Evolutionary conservation across 2,329 filamentous ascomycete species (phyloP).

Genomic region (Cryphonectria parasitica): DNA sequence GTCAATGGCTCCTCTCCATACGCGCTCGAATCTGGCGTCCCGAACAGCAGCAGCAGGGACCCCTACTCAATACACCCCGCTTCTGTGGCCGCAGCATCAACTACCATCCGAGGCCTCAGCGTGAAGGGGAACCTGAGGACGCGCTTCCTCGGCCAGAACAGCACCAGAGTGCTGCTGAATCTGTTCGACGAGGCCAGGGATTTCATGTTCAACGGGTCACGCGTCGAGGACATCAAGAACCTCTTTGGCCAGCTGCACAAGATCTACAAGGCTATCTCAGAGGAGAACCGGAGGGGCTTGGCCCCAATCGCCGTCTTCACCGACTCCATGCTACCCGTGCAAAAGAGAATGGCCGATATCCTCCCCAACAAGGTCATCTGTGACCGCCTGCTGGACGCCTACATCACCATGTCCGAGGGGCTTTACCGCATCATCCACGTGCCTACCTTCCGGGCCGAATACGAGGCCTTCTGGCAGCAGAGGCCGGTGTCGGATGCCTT

Average conservation of each 20-base stretch:
- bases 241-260: slow-evolving; percentile 50
- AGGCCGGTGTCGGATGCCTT: slow-evolving; percentile 53
- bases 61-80: slow-evolving; percentile 30
- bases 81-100: slow-evolving; percentile 37
- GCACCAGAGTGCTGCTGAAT: slow-evolving; percentile 57
- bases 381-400: slow-evolving; percentile 53
- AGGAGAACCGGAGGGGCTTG: slow-evolving; percentile 51
- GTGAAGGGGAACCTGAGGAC: slow-evolving; percentile 54
- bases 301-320: slow-evolving; percentile 60
- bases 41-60: background rate
- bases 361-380: slow-evolving; percentile 55
- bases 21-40: slow-evolving; percentile 20
- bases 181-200: slow-evolving; percentile 59
- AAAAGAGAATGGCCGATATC: slow-evolving; percentile 62
- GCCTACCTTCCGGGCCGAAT: slow-evolving; percentile 55
- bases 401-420: slow-evolving; percentile 55
- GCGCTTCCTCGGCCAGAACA: slow-evolving; percentile 58
- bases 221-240: slow-evolving; percentile 46
- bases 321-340: slow-evolving; percentile 61
- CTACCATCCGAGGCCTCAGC: slow-evolving; percentile 54
- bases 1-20: slow-evolving; percentile 6
- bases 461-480: slow-evolving; percentile 56
- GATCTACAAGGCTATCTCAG: slow-evolving; percentile 52
- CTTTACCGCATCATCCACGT: slow-evolving; percentile 59
- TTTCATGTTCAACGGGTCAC: slow-evolving; percentile 50